Base-by-base conservation (phyloP, 192 early-diverging fungal species). In the Linnemannia elongata region DNA sequence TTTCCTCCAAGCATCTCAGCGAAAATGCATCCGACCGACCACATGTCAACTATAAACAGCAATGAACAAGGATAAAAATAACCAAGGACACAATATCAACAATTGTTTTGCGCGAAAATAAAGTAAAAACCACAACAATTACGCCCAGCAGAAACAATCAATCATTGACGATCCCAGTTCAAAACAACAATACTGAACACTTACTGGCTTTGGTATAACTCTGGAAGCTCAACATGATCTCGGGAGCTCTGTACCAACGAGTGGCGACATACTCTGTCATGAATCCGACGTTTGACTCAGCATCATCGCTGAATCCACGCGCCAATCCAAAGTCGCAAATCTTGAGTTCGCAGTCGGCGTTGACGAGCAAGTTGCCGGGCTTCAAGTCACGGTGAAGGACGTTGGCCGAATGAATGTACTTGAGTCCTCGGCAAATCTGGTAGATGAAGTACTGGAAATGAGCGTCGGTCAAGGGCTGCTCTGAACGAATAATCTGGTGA, bases 191-290 rank as follows among this genome's bases (percentile, higher is more conserved):
- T 15, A 18, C 15, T 15, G 49, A 22, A 4, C 5, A 83, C 91
- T 83, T 91, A 92, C 92, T 99, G 39, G 99, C 98, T 94, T 99
- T 99, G 77, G 98, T 99, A 91, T 99, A 99, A 72, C 93, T 96
- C 78, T 97, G 95, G 90, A 99, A 99, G 74, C 97, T 97, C 55
- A 99, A 91, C 96, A 99, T 97, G 80, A 99, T 97, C 82, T 99
- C 99, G 30, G 99, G 99, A 22, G 99, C 97, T 68, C 99, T 93
- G 90, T 99, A 99, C 97, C 98, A 99, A 81, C 99, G 91, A n/a
- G 99, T 99, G 54, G 99, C 99, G 39, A 99, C 99, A 79, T 99
- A 99, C 89, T 99, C 99, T 27, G 99, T 99, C 97, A 99, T 99
- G 83, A 98, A 99, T 4, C 97, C 97, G 75, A 94, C 93, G 72